Evolutionary conservation across 352 stramenopile genomes (phyloP), one percentile per base, ranked within the genome.

Genomic region (Blastocystis hominis): DNA sequence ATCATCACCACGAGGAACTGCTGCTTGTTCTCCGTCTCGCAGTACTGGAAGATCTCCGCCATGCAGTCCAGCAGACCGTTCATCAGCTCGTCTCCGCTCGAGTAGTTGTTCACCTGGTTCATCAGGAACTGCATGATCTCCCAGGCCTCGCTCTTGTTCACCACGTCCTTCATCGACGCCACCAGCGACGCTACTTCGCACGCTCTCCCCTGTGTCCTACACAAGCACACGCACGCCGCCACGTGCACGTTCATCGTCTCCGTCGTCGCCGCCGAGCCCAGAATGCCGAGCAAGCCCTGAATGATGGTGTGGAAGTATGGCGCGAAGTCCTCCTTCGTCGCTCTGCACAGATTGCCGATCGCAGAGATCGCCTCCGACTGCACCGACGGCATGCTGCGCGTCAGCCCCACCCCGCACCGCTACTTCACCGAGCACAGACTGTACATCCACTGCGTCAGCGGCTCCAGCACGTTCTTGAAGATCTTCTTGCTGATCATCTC

Each of bases 41-140:
- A 78, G 44, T 78, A 78, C 68, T 78, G 68, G 68, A 59, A 78
- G 68, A 78, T 78, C 68, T 78, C 68, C 46, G 68, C 68, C 34
- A 46, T 46, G 53, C 68, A 78, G 42, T 78, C 68, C 68, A 78
- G 53, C 42, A 78, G 53, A n/a, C 68, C 59, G 68, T 78, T 78
- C 68, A 78, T 40, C 20, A 40, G 68, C 68, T 78, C 68, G 53
- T 78, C 68, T 7, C 68, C 68, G 10, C 40, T n/a, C 46, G 34
- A 46, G 10, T 40, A 62, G 42, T 78, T 78, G 42, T 78, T 46
- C 34, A 78, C 62, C 5, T 62, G 17, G 30, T 61, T n/a, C 34
- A 78, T 3, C 38, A 78, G 42, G 42, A 78, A 78, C 1, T 78
- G 68, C 68, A 78, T 78, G 68, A 78, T 78, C 7, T 78, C 68